phyloP scores from a whole-genome alignment of 1,139 yeast species.

The Diutina sp. region DNA sequence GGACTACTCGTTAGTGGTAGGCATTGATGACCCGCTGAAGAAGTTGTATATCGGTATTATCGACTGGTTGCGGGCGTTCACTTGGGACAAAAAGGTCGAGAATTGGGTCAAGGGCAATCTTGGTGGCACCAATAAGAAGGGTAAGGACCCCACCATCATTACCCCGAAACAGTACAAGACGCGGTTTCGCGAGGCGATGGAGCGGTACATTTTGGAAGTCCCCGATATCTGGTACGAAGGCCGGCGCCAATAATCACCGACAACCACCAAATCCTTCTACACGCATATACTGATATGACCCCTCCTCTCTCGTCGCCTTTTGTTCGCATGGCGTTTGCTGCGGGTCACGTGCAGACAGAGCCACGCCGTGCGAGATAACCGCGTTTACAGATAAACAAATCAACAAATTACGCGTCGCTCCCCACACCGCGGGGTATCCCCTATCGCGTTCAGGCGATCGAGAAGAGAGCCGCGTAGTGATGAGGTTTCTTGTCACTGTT shows the following conservation, averaged over 20 bases:
- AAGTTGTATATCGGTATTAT: conserved; percentile 84
- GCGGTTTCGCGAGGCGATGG: conserved; percentile 96
- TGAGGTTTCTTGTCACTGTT: no score
- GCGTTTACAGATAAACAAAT: background rate
- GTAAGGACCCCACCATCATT: conserved; percentile 92
- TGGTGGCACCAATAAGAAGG: conserved; percentile 50
- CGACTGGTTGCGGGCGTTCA: conserved; percentile 89
- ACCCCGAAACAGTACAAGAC: conserved; percentile 93
- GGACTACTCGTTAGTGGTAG: conserved; percentile 95
- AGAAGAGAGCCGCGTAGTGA: no score
- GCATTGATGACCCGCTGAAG: conserved; percentile 62
- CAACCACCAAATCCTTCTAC: no score
- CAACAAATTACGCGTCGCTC: background rate
- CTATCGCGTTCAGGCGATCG: no score
- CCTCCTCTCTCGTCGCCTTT: background rate
- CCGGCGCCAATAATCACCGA: no score
- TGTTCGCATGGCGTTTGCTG: background rate
- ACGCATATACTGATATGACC: no score
- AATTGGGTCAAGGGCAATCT: conserved; percentile 94
- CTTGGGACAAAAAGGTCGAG: conserved; percentile 97
- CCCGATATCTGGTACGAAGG: conserved; percentile 76
- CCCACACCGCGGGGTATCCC: no score
- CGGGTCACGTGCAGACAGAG: background rate
- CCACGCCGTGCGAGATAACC: background rate
- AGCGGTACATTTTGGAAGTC: conserved; percentile 82